Percentiles rank a stretch among this genome's conserved stretches.
Evolutionary conservation across 257 asterid species (phyloP).

Genomic region (Petunia axillaris): DNA sequence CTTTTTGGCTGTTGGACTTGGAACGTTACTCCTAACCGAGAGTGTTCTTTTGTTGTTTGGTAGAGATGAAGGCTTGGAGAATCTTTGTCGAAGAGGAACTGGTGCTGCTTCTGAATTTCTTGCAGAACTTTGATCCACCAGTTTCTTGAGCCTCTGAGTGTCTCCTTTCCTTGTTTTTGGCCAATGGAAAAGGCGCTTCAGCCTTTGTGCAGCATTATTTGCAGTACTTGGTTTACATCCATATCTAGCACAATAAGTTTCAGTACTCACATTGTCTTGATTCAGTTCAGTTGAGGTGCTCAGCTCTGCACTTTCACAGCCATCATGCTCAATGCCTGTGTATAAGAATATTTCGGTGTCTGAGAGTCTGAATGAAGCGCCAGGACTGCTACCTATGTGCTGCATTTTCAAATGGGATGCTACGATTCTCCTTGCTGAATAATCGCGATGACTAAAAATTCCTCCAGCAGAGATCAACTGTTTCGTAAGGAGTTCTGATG

Average conservation of each 20-base stretch:
- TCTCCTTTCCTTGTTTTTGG: conserved; percentile 47
- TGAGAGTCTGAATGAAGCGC: conserved; percentile 77
- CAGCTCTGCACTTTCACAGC: conserved; percentile 37
- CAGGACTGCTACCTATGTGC: conserved; percentile 78
- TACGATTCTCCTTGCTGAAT: conserved; percentile 65
- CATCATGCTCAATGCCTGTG: conserved; percentile 68
- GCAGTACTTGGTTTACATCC: conserved; percentile 40
- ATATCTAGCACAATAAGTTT: conserved; percentile 33
- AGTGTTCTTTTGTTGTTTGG: conserved; percentile 72
- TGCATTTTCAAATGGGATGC: conserved; percentile 80
- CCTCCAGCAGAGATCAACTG: conserved; percentile 88
- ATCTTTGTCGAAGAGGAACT: conserved; percentile 73
- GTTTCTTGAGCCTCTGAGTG: conserved; percentile 42
- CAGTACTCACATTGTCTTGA: conserved; percentile 37
- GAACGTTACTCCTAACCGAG: conserved; percentile 60
- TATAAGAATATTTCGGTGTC: conserved; percentile 74
- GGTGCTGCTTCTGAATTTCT: conserved; percentile 48
- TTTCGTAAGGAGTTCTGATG: conserved; percentile 65
- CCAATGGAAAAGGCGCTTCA: conserved; percentile 75
- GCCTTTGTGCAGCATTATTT: conserved; percentile 48
- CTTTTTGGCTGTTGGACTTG: conserved; percentile 80
- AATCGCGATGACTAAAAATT: conserved; percentile 64
- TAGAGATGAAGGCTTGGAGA: conserved; percentile 53
- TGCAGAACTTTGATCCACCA: conserved; percentile 30
- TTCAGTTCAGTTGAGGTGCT: conserved; percentile 50